phyloP scores from a whole-genome alignment of 106 monocot species.

The Dactylorhiza incarnata region DNA sequence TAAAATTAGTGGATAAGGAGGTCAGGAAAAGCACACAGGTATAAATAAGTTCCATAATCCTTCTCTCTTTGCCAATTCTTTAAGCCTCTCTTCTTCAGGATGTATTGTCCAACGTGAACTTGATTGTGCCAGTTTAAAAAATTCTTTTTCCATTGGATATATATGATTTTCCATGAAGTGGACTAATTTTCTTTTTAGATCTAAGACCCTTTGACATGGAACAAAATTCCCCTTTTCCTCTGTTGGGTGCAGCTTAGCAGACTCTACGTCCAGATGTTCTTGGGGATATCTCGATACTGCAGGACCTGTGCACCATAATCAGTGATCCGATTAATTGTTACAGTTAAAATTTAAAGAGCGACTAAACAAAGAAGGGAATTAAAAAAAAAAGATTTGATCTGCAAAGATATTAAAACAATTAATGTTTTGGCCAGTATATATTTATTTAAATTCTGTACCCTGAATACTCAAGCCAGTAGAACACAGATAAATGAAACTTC shows the following conservation, averaged over 20 bases:
- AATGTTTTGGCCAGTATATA: neutral
- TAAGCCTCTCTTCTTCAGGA: slow-evolving; percentile 84
- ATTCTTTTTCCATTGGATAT: slow-evolving; percentile 84
- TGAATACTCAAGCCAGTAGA: neutral
- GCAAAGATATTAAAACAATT: neutral
- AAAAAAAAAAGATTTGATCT: neutral
- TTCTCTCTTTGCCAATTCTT: slow-evolving; percentile 77
- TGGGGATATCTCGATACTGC: slow-evolving; percentile 8
- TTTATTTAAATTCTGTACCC: neutral
- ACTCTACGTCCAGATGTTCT: slow-evolving; percentile 3
- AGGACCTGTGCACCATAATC: slow-evolving; percentile 14
- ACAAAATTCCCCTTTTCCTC: slow-evolving; percentile 52
- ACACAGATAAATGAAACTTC: slow-evolving; percentile 1
- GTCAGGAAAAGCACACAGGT: slow-evolving; percentile 49
- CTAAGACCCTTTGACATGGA: slow-evolving; percentile 63
- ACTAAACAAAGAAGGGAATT: neutral
- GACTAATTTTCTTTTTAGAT: slow-evolving; percentile 59
- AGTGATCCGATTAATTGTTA: neutral
- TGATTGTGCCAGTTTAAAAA: slow-evolving; percentile 80
- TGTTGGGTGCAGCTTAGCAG: neutral
- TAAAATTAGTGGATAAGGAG: neutral
- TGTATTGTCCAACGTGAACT: slow-evolving; percentile 83
- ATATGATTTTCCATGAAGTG: slow-evolving; percentile 83
- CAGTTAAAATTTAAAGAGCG: neutral
- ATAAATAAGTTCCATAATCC: slow-evolving; percentile 96